Percentiles rank a stretch among this genome's conserved stretches.
phyloP scores from a whole-genome alignment of 2,329 filamentous ascomycete genomes.

The Pseudogymnoascus destructans region DNA sequence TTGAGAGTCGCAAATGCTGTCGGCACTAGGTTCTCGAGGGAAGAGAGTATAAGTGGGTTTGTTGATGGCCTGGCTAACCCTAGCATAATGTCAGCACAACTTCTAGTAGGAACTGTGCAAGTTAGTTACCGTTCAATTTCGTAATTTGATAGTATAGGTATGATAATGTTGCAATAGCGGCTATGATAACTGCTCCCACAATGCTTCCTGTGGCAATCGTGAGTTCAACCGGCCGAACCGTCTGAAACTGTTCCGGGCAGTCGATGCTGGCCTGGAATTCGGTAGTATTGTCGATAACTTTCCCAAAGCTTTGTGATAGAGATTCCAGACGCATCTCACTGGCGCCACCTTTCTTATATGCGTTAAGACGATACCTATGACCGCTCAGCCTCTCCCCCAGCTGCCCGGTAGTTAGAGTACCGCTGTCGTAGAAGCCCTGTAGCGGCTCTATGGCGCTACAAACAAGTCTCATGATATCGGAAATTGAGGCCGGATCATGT shows the following conservation, averaged over 20 bases:
- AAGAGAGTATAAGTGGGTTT: constrained; percentile 23
- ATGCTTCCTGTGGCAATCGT: constrained; percentile 11
- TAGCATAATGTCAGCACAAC: neutral
- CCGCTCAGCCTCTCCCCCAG: neutral
- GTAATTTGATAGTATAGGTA: constrained; percentile 12
- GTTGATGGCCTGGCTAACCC: constrained; percentile 16
- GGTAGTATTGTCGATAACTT: no score
- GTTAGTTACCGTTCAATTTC: constrained; percentile 15
- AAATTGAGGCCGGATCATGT: constrained; percentile 22
- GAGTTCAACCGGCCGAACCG: constrained; percentile 16
- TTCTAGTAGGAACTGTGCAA: no score
- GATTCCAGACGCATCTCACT: neutral
- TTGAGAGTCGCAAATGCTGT: constrained; percentile 41
- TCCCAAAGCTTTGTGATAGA: no score
- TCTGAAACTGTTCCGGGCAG: neutral
- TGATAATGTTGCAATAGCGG: constrained; percentile 11
- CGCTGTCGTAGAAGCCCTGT: constrained; percentile 8
- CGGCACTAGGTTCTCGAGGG: constrained; percentile 38
- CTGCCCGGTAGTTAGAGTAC: neutral
- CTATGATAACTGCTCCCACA: neutral
- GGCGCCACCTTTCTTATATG: neutral
- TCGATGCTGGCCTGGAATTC: neutral
- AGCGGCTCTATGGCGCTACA: constrained; percentile 9
- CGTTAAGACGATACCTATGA: neutral
- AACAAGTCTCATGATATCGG: constrained; percentile 19